Base-by-base conservation (phyloP, 1,284 basidiomycete species). In the Stygiomarasmius scandens region DNA sequence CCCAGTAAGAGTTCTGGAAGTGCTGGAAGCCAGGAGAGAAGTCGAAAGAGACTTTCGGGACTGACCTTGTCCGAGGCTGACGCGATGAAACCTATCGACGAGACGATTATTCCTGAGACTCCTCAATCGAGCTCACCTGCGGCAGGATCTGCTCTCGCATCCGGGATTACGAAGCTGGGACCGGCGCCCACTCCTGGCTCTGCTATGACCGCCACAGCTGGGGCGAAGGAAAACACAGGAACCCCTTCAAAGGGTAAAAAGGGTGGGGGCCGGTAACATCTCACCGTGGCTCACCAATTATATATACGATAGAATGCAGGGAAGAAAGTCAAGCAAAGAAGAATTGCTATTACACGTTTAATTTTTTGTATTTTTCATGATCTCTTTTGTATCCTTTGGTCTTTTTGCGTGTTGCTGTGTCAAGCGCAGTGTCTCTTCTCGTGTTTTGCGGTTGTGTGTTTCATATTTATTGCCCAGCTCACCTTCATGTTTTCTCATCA, bases 61-160 rank as follows among this genome's bases (percentile, higher is more conserved):
- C 49, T 71, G 56, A 69, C 67, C 32, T 69, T 72, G 66, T 71
- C 71, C 24, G 83, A 86, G 59, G 74, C 67, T 52, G 88, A 90
- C 64, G 89, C 88, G 62, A 86, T 90, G 84, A 91, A 91, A 66
- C 88, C 89, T 20, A 86, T 90, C 8, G 88, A 85, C 29, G 83
- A 81, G 45, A 69, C 50, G 8, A 34, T 38, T 9, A 22, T 52
- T 5, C 27, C 24, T 41, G 50, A 38, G 48, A 49, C 48, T 19
- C 48, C 48, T 41, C 38, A 16, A n/a, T 41, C 38, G 16, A 19
- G 16, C n/a, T 41, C 38, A n/a, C 38, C 38, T 41, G 11, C 38
- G 11, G 38, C 16, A 16, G 38, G 14, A 16, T n/a, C 38, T 41
- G 16, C 6, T 19, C n/a, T 9, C 5, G 38, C 16, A 41, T 8